Conservation (phyloP, 2,329 filamentous ascomycete species). For the Fusarium foetens region DNA sequence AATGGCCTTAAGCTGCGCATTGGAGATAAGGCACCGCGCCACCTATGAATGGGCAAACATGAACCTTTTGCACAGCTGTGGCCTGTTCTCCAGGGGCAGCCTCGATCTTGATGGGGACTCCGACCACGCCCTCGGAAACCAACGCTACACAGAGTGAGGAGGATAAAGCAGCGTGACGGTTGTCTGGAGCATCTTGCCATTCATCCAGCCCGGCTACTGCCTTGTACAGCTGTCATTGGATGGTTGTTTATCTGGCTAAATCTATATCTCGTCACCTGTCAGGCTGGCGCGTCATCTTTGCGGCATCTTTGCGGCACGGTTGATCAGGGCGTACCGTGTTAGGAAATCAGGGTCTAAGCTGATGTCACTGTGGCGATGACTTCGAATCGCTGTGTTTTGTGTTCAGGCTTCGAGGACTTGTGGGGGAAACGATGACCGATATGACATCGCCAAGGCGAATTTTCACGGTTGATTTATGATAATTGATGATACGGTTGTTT, state of each 20-base stretch:
- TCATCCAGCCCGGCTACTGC: too few relatives aligned
- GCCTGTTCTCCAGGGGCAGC: not conserved
- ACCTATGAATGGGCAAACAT: not conserved
- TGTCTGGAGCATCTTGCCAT: not conserved
- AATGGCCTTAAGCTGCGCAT: not conserved
- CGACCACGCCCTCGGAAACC: not conserved
- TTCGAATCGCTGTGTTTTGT: not conserved
- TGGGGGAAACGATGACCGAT: not conserved
- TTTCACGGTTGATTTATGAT: not conserved
- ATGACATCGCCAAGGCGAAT: not conserved
- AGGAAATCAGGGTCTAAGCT: not conserved
- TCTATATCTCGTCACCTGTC: not conserved
- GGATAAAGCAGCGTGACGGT: not conserved
- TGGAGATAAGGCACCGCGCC: not conserved
- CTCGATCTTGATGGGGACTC: not conserved
- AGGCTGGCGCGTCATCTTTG: slow-evolving; percentile 5
- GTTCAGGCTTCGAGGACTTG: not conserved
- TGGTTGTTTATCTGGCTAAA: slow-evolving; percentile 27
- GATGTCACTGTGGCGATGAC: slow-evolving; percentile 3
- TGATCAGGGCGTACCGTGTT: not conserved
- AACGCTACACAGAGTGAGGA: not conserved
- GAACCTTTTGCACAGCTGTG: not conserved
- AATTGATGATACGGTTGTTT: not conserved
- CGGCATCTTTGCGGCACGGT: slow-evolving; percentile 16
- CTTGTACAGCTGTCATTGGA: not conserved